Percentiles rank a stretch among this genome's conserved stretches.
These are phyloP conservation scores for Starmerella vitae DNA, from an alignment of 805 yeast species.

Conservation along the genomic window DNA sequence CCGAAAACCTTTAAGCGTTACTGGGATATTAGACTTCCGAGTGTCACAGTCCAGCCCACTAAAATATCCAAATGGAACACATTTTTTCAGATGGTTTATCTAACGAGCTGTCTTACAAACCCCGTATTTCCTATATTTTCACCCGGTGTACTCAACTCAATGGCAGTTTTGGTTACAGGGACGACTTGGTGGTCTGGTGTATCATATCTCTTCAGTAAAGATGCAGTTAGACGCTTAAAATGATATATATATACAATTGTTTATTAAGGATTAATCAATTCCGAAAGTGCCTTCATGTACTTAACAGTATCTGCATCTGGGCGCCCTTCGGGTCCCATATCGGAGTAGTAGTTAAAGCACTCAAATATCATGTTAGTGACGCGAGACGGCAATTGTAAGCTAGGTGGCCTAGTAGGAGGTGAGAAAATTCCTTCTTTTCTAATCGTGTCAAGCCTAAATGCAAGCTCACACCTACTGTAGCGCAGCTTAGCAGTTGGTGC, in stretches of 20 bases:
- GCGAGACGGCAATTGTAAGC: no score
- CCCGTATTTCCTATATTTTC: constrained; percentile 36
- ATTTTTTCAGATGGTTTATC: constrained; percentile 78
- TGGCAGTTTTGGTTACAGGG: constrained; percentile 35
- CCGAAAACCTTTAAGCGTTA: constrained; percentile 62
- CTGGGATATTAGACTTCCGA: constrained; percentile 67
- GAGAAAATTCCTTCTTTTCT: neutral
- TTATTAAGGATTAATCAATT: neutral
- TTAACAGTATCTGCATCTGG: neutral
- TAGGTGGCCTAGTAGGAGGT: no score
- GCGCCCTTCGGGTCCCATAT: neutral
- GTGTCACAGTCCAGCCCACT: constrained; percentile 82
- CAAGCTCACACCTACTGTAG: neutral
- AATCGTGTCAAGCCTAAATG: neutral
- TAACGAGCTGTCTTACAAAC: constrained; percentile 47
- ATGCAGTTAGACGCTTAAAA: constrained; percentile 21
- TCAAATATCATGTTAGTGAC: no score
- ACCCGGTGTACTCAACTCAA: constrained; percentile 19
- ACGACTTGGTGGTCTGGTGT: constrained; percentile 66
- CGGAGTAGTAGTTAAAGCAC: neutral
- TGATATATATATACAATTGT: neutral
- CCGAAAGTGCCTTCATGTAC: neutral
- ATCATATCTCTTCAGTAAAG: constrained; percentile 27
- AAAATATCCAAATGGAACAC: constrained; percentile 79
- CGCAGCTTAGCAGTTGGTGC: neutral